phyloP scores from a whole-genome alignment of 2,329 filamentous ascomycete species.

The Aciculosporium take region DNA sequence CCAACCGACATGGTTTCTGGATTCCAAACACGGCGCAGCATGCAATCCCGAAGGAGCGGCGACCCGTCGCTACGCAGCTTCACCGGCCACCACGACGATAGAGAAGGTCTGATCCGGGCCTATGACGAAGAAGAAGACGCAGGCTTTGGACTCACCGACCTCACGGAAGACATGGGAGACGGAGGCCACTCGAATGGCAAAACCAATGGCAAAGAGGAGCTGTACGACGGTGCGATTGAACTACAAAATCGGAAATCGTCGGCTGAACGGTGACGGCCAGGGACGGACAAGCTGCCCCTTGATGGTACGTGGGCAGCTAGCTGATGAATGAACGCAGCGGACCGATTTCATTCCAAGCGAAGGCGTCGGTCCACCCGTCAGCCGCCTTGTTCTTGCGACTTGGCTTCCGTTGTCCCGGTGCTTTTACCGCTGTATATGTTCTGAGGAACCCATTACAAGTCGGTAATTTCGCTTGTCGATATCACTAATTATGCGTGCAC shows the following conservation, averaged over 20 bases:
- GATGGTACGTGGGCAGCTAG: neutral
- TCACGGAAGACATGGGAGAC: slow-evolving; percentile 64
- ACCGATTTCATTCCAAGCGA: neutral
- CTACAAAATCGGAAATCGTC: slow-evolving; percentile 35
- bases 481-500: slow-evolving; percentile 3
- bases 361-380: neutral
- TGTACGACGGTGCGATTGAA: slow-evolving; percentile 31
- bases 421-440: slow-evolving; percentile 7
- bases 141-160: slow-evolving; percentile 62
- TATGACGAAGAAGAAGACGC: slow-evolving; percentile 74
- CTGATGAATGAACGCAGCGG: neutral
- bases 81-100: slow-evolving; percentile 52
- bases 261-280: slow-evolving; percentile 17
- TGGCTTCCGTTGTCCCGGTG: neutral
- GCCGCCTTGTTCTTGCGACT: neutral
- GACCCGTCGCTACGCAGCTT: slow-evolving; percentile 49
- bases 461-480: slow-evolving; percentile 7
- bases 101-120: slow-evolving; percentile 70
- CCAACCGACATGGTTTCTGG: slow-evolving; percentile 86
- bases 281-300: slow-evolving; percentile 11
- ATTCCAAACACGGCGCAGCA: slow-evolving; percentile 79
- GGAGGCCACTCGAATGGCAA: slow-evolving; percentile 30
- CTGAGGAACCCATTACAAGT: slow-evolving; percentile 1
- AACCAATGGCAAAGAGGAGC: slow-evolving; percentile 27
- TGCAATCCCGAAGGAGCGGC: slow-evolving; percentile 73